Evolutionary conservation across 305 asterid genomes (phyloP), one percentile per base, ranked within the genome.

Genomic region (Rubia balearica): DNA sequence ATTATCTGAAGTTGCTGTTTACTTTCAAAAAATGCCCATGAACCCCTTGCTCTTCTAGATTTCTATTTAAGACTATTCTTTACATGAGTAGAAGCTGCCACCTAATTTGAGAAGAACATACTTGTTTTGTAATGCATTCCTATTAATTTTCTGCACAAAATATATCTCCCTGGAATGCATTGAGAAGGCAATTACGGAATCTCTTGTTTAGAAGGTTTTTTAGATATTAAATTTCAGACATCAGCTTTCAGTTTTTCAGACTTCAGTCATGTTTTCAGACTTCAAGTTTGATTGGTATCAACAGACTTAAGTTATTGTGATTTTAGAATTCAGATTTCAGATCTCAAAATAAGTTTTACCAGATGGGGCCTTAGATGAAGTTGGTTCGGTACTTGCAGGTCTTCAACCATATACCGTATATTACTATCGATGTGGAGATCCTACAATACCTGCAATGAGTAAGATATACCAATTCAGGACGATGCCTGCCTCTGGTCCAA

Each of bases 351-450:
- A n/a, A 53, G 4, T 36, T 3, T 68, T 36, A 3, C 10, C 17
- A 5, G 6, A 17, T 4, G 51, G 51, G 24, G 61, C 8, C 42
- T 46, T 12, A 67, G 19, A 30, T 68, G 33, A 30, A 42, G 40
- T 19, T 71, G 56, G 71, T 11, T 70, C 7, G 38, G 9, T 60
- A 12, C 74, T 69, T 80, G 79, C 79, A 90, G 98, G 89, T 33
- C 79, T 93, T 79, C 72, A 83, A 68, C 96, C 97, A 7, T 30
- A 79, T 76, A 78, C 91, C 2, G 3, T 74, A 16, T 93, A 93
- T 81, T 83, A 86, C 77, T 93, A 93, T 27, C 86, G 67, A 74
- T 90, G 97, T 77, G 98, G 98, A 67, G 98, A 93, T 79, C 96
- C 96, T 75, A 78, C 89, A 30, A 76, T 86, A 79, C 85, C 78